A percentile compares a stretch with the other conserved stretches of the same genome.
phyloP scores from a whole-genome alignment of 345 rosid genomes.

The Noccaea bulbosa region DNA sequence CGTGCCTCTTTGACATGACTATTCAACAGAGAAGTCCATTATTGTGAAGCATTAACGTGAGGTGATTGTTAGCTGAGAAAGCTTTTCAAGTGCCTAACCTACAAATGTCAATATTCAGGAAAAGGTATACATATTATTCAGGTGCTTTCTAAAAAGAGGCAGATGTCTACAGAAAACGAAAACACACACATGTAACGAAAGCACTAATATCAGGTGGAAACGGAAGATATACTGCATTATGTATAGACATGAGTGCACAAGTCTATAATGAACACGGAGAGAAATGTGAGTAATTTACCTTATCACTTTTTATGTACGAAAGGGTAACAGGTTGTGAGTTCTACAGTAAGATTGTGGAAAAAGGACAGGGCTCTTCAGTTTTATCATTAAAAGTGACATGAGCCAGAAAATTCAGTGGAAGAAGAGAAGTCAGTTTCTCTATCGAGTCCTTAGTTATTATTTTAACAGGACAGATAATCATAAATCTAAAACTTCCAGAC shows the following conservation, averaged over 20 bases:
- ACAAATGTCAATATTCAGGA: slow-evolving; percentile 36
- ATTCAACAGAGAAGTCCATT: slow-evolving; percentile 65
- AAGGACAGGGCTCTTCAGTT: slow-evolving; percentile 13
- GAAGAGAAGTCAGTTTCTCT: not conserved
- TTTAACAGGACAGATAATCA: not conserved
- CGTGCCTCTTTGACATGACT: slow-evolving; percentile 62
- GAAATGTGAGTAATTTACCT: not conserved
- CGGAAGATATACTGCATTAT: not conserved
- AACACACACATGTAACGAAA: slow-evolving; percentile 18
- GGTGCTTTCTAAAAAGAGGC: slow-evolving; percentile 35
- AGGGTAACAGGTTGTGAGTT: slow-evolving; percentile 18
- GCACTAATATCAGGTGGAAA: slow-evolving; percentile 1
- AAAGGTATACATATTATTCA: slow-evolving; percentile 22
- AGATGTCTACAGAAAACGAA: slow-evolving; percentile 10
- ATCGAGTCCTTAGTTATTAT: not conserved
- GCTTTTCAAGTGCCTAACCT: slow-evolving; percentile 71
- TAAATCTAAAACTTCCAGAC: not conserved
- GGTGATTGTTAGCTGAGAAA: slow-evolving; percentile 70
- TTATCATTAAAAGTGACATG: not conserved
- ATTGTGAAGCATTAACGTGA: slow-evolving; percentile 75
- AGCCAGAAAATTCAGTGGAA: slow-evolving; percentile 2
- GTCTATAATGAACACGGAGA: not conserved
- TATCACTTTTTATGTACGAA: slow-evolving; percentile 5
- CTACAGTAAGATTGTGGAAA: slow-evolving; percentile 15
- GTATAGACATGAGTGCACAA: slow-evolving; percentile 2